Percentiles rank a stretch among this genome's conserved stretches.
phyloP scores from a whole-genome alignment of 2,329 filamentous ascomycete species.

The Aspergillus carbonarius region DNA sequence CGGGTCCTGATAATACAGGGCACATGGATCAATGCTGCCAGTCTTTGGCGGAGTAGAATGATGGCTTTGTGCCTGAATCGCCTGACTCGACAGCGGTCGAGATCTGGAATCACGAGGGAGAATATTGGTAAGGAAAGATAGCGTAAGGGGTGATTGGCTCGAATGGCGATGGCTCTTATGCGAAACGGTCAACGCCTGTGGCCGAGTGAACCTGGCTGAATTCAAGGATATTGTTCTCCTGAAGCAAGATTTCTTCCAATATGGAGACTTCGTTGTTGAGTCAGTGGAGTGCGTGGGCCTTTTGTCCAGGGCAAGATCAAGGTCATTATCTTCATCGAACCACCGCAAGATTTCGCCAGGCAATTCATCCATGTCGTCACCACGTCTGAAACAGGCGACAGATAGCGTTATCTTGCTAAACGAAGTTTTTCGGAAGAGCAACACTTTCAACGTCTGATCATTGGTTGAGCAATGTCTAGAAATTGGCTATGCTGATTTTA shows the following conservation, averaged over 20 bases:
- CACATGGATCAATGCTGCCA: constrained; percentile 65
- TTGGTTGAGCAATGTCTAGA: background rate
- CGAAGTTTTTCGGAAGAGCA: background rate
- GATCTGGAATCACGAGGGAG: constrained; percentile 34
- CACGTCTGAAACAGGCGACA: background rate
- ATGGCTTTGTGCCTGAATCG: constrained; percentile 54
- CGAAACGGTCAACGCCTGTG: constrained; percentile 43
- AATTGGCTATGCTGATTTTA: background rate
- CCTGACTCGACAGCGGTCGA: constrained; percentile 40
- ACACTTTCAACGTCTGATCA: background rate
- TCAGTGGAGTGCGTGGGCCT: constrained; percentile 65
- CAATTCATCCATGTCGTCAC: constrained; percentile 49
- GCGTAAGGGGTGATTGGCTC: constrained; percentile 4
- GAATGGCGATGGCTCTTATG: constrained; percentile 12
- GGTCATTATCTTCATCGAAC: constrained; percentile 70
- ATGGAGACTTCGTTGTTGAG: constrained; percentile 35
- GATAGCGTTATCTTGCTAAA: background rate
- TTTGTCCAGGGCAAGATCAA: constrained; percentile 70
- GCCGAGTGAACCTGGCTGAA: constrained; percentile 61
- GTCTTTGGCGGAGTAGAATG: constrained; percentile 53
- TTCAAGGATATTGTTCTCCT: constrained; percentile 71
- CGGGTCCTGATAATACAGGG: constrained; percentile 85
- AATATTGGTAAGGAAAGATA: constrained; percentile 28
- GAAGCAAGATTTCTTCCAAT: constrained; percentile 57
- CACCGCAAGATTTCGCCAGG: constrained; percentile 69